phyloP scores from a whole-genome alignment of 768 basidiomycete species.

The Mycena epipterygia region DNA sequence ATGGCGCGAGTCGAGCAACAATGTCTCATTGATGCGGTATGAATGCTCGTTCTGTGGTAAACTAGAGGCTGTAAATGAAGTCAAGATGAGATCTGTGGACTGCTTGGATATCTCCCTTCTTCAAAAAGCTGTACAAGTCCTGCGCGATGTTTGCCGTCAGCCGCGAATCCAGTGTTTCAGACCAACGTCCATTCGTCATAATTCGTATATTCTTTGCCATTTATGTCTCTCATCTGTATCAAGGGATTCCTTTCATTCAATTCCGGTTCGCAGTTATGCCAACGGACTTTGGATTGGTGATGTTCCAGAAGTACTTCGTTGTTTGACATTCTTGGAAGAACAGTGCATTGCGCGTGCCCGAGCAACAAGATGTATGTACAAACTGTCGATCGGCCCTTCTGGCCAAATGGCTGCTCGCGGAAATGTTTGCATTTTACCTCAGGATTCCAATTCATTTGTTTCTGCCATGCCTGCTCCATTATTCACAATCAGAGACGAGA shows the following conservation, averaged over 20 bases:
- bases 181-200: too few species aligned
- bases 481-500: too few species aligned
- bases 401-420: constrained; percentile 89
- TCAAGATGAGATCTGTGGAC: too few species aligned
- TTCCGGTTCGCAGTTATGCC: not conserved
- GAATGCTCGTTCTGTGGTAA: not conserved
- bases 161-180: too few species aligned
- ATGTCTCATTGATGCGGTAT: too few species aligned
- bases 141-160: too few species aligned
- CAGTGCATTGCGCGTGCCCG: not conserved
- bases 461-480: not conserved
- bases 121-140: too few species aligned
- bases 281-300: constrained; percentile 3
- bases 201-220: too few species aligned
- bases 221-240: too few species aligned
- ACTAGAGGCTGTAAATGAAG: too few species aligned
- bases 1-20: not conserved
- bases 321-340: not conserved
- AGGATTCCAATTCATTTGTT: constrained; percentile 52
- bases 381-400: constrained; percentile 80
- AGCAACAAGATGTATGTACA: not conserved
- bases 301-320: not conserved
- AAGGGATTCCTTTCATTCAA: not conserved
- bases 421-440: constrained; percentile 57
- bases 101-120: too few species aligned